Evolutionary conservation across 139 green algal genomes (phyloP), one percentile per base, ranked within the genome.

Genomic region (Mychonastes homosphaera): DNA sequence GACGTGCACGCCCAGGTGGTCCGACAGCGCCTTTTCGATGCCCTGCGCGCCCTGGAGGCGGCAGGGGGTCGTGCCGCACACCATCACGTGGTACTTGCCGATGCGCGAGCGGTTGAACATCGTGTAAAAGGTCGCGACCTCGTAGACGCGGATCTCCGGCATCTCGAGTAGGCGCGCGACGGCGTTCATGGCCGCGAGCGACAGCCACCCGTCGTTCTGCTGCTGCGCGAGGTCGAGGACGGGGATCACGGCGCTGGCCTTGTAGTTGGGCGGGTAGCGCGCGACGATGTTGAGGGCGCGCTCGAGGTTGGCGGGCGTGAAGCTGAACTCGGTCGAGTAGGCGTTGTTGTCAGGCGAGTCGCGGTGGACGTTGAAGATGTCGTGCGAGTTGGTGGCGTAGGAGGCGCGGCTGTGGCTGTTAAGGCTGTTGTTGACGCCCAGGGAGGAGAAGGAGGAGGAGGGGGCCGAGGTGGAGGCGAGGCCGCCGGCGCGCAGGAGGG

Each of bases 61-160:
- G 82, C 90, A 97, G 6, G 91, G 91, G 35, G 91, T 97, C 44
- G 91, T 97, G 34, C 91, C 91, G 69, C 91, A 97, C 35, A 98
- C 82, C 79, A 95, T 92, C 12, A 98, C 73, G 65, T 98, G 91
- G 70, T 95, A 97, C 76, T 94, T 95, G 35, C 92, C 92, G 3
- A 98, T 85, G 60, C 90, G 86, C 27, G 70, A 80, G 27, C 92
- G 77, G 78, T 99, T 99, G 82, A 97, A 99, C 92, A 99, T 99
- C 56, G 89, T 94, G 81, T 99, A 99, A 60, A 99, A 99, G 13
- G 92, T 98, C 23, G 91, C 92, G 27, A 97, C 85, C 74, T 72
- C 21, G 29, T 67, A 67, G 30, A 67, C 61, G 28, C 61, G 51
- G 32, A 67, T 67, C 41, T 67, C 61, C 39, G 61, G 50, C 29